phyloP scores from a whole-genome alignment of 2,329 filamentous ascomycete genomes.

The Geosmithia putterillii region DNA sequence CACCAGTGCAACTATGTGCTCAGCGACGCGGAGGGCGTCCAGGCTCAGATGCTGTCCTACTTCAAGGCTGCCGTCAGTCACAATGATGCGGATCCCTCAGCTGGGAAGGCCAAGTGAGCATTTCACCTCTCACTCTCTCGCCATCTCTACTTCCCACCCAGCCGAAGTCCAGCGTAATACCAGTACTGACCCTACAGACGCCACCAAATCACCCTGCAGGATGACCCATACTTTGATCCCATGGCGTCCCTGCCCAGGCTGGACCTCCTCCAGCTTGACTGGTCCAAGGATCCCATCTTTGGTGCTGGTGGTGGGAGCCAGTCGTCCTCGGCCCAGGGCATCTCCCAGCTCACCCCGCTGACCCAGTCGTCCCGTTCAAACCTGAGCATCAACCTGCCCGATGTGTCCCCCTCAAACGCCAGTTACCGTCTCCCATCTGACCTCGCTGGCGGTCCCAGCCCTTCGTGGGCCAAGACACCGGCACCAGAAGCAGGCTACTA shows the following conservation, averaged over 20 bases:
- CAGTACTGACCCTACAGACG: too few species aligned
- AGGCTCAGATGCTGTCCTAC: constrained; percentile 60
- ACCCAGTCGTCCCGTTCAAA: not conserved
- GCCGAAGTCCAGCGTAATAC: too few species aligned
- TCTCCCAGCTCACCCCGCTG: constrained; percentile 27
- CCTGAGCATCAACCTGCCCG: constrained; percentile 10
- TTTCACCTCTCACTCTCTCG: constrained; percentile 13
- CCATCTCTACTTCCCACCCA: too few species aligned
- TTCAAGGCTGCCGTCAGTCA: constrained; percentile 39
- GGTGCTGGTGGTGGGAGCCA: constrained; percentile 15
- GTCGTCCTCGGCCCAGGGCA: constrained; percentile 16
- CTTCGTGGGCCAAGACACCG: constrained; percentile 12
- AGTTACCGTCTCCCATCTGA: constrained; percentile 20
- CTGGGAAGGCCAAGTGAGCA: constrained; percentile 58
- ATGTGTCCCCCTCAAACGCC: constrained; percentile 19
- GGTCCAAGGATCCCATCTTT: constrained; percentile 15
- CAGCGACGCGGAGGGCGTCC: constrained; percentile 63
- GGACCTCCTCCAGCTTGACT: constrained; percentile 21
- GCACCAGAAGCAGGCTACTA: constrained; percentile 5
- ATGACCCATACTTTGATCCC: constrained; percentile 65
- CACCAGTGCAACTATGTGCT: constrained; percentile 85
- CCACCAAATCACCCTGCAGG: constrained; percentile 62
- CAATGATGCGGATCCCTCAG: constrained; percentile 55
- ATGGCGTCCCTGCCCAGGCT: constrained; percentile 16
- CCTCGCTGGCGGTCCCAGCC: constrained; percentile 18